Evolutionary conservation across 352 stramenopile species (phyloP), one percentile per base, ranked within the genome.

Genomic region (Phytophthora kernoviae): DNA sequence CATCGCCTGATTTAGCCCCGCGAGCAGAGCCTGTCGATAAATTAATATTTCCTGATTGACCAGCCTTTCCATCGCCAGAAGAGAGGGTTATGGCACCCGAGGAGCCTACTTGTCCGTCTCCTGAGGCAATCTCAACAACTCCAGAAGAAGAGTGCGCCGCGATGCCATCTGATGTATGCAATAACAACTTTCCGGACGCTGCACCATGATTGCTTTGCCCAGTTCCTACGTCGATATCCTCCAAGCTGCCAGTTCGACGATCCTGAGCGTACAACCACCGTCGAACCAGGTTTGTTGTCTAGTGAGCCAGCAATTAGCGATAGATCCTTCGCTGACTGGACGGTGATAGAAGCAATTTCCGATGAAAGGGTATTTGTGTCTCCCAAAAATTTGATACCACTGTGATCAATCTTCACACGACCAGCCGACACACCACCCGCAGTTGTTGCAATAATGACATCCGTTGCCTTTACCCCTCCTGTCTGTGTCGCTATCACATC

Each of bases 391-490:
- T 77, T 51, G 33, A 83, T 46, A 8, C 75, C 65, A 32, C 22
- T 52, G 27, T 73, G 63, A 43, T 79, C 58, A n/a, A 83, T 53
- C 49, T 79, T 73, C n/a, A 83, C 17, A 6, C 70, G 52, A 18
- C 61, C 68, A 3, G 42, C 48, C 2, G 66, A 62, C 4, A 70
- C 37, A 5, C 58, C 70, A 44, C 62, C 63, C 9, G 40, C 32
- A 17, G 59, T 56, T 12, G 78, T 88, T 10, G 70, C 70, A 22
- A 88, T n/a, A 11, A 75, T 43, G 8, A 88, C 20, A 37, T 75
- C 58, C 6, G 71, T 76, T 20, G 68, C 40, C 42, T 62, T 75
- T 22, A 22, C 7, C 0, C 17, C 48, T 24, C 49, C 61, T 20
- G 48, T 43, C 20, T 39, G 21, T 14, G 65, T 62, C 0, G 70